phyloP scores from a whole-genome alignment of 2,329 filamentous ascomycete species.

The Madurella fahalii region DNA sequence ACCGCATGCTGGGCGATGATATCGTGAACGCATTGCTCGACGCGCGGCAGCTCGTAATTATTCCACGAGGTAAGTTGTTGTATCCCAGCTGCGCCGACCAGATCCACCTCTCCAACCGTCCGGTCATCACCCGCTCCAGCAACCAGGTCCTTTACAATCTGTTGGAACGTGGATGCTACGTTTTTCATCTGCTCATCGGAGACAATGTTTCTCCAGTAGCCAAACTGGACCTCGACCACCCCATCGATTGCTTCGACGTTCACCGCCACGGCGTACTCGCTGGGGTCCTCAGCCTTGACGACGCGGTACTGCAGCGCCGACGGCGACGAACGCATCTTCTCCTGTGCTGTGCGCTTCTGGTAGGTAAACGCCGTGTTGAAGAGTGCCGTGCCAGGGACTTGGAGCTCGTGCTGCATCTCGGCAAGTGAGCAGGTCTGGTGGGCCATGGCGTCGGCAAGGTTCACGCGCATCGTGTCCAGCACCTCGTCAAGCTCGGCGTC shows the following conservation, averaged over 20 bases:
- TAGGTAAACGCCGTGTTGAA: conserved; percentile 35
- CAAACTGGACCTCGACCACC: conserved; percentile 22
- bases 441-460: conserved; percentile 43
- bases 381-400: conserved; percentile 22
- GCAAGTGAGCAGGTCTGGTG: conserved; percentile 49
- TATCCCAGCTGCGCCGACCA: conserved; percentile 23
- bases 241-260: conserved; percentile 27
- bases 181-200: conserved; percentile 24
- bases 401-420: conserved; percentile 38
- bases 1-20: conserved; percentile 29
- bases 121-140: conserved; percentile 16
- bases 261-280: conserved; percentile 32
- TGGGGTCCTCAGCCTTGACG: conserved; percentile 26
- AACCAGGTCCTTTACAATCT: conserved; percentile 18
- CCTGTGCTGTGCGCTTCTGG: conserved; percentile 23
- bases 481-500: conserved; percentile 35
- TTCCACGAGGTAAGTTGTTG: conserved; percentile 22
- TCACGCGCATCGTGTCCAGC: conserved; percentile 41
- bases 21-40: conserved; percentile 22
- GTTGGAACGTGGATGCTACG: conserved; percentile 28
- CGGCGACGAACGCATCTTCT: neutral
- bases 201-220: conserved; percentile 23
- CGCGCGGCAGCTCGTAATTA: conserved; percentile 15
- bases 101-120: conserved; percentile 21
- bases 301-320: conserved; percentile 17